These are phyloP conservation scores for Leishmania turanica DNA, from an alignment of 208 protist species.

Conservation along the genomic window DNA sequence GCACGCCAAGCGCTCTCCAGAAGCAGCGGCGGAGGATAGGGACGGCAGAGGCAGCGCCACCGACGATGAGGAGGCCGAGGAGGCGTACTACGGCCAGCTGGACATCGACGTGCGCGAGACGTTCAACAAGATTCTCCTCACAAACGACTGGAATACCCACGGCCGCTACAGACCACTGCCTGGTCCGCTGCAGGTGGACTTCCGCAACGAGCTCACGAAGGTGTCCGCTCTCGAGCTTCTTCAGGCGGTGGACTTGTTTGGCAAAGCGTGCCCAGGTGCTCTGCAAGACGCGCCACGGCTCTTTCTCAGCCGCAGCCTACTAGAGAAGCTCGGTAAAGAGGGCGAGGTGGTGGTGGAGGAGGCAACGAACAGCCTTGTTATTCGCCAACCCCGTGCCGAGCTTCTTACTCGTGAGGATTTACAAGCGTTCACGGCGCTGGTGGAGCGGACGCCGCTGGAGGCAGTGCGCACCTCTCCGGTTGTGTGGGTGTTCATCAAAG, in stretches of 20 bases:
- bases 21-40: background rate
- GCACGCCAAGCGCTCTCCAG: background rate
- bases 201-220: conserved; percentile 57
- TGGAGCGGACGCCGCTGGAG: conserved; percentile 50
- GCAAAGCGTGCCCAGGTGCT: conserved; percentile 48
- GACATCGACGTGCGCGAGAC: conserved; percentile 82
- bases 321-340: conserved; percentile 55
- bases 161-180: conserved; percentile 58
- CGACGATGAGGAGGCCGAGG: conserved; percentile 21
- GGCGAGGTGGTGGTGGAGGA: conserved; percentile 62
- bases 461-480: conserved; percentile 37
- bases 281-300: conserved; percentile 35
- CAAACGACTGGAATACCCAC: conserved; percentile 64
- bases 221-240: conserved; percentile 65
- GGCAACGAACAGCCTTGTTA: conserved; percentile 31
- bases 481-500: conserved; percentile 57
- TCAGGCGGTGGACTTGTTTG: conserved; percentile 61
- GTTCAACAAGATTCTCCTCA: conserved; percentile 47
- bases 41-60: background rate
- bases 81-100: conserved; percentile 49
- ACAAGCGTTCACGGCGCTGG: conserved; percentile 36
- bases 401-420: conserved; percentile 59
- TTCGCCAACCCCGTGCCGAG: conserved; percentile 41
- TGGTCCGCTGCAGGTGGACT: conserved; percentile 70
- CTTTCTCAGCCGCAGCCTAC: conserved; percentile 52